Base-by-base conservation (phyloP, 768 basidiomycete genomes). In the Mycena pura region DNA sequence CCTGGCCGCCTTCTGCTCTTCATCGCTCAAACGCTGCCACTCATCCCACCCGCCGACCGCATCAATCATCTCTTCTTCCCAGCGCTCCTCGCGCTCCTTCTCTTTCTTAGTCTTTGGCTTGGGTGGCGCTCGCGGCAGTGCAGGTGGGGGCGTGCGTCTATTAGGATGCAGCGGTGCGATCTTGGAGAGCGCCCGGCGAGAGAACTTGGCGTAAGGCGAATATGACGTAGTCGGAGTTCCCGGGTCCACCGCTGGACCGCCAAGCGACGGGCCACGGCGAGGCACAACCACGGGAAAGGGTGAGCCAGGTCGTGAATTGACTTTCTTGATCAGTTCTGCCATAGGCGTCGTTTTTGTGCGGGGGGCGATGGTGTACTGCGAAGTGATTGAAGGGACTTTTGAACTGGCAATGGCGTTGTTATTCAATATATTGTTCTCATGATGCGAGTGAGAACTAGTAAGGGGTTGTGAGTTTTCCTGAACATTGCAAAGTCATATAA, bases 71-170 rank as follows among this genome's bases (percentile, higher is more conserved):
- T 93, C 91, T 72, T 90, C 85, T 70, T 92, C 91, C 83, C 92
- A 92, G 68, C 82, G 83, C 72, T 93, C 91, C 74, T 93, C 91
- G 68, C 84, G 74, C 68, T 87, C 84, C 22, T 90, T 73, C 74
- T 91, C 85, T 71, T 92, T 93, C 79, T 92, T 92, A 50, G 85
- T 87, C 78, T 93, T 93, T 76, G 87, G 90, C 63, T 82, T 84
- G 43, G 87, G 86, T 5, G 90, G 89, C 0, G 86, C 86, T 5
- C 86, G 84, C 1, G 91, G 91, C 2, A 78, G 81, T 0, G 89
- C 88, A 0, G 89, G 91, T 0, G 91, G 91, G 0, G 91, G 91
- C 1, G 89, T 85, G 14, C 84, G 82, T 46, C 90, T 78, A 70
- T 90, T 89, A 9, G 86, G 84, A 67, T 93, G 91, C 24, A 93